These are phyloP conservation scores for Pleurozium schreberi DNA, from an alignment of 225 moss, liverwort and hornwort genomes.

Conservation along the genomic window DNA sequence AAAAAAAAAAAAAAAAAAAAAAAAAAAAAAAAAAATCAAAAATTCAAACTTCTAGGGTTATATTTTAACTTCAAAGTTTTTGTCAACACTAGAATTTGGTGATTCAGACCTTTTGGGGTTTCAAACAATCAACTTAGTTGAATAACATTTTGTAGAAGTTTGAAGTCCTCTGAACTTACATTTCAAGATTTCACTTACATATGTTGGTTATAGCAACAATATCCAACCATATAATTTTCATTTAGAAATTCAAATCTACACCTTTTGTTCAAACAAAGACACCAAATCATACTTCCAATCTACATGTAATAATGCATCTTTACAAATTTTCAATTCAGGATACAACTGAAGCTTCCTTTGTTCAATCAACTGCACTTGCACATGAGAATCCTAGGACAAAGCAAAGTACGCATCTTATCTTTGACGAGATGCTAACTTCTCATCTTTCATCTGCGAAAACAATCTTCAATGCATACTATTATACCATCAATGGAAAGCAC, in stretches of 20 bases:
- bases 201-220: not conserved
- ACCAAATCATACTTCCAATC: not conserved
- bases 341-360: not conserved
- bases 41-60: too few relatives aligned
- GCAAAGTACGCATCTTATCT: not conserved
- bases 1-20: too few relatives aligned
- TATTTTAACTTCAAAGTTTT: too few relatives aligned
- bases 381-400: not conserved
- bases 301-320: not conserved
- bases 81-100: too few relatives aligned
- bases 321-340: not conserved
- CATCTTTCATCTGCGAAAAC: not conserved
- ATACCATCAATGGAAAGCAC: not conserved
- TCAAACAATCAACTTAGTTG: not conserved
- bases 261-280: not conserved
- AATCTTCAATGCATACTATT: not conserved
- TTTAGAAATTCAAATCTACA: not conserved
- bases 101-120: too few relatives aligned
- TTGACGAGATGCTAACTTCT: not conserved
- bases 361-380: not conserved
- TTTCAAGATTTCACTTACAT: not conserved
- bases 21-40: too few relatives aligned
- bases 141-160: not conserved
- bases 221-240: not conserved
- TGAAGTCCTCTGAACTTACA: not conserved